A percentile compares a stretch with the other conserved stretches of the same genome.
Conservation (phyloP, 2,329 filamentous ascomycete species). For the Scytalidium sp. region DNA sequence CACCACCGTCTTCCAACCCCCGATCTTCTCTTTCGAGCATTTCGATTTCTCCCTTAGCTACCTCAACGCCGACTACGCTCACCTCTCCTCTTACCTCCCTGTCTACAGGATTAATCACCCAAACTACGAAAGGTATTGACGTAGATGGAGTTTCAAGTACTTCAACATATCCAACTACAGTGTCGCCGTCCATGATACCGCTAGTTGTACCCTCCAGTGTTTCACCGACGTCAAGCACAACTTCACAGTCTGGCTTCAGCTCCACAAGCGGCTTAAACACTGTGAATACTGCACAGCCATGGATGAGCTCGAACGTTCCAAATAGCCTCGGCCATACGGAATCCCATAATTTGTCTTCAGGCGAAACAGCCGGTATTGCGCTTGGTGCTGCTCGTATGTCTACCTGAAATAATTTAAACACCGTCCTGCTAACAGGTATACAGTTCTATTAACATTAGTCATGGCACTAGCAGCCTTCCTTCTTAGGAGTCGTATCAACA, state of each 20-base stretch:
- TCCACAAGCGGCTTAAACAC: conserved; percentile 3
- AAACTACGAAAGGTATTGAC: too few species aligned
- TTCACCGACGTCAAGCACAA: too few species aligned
- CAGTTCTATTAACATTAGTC: conserved; percentile 3
- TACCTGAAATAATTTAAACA: background rate
- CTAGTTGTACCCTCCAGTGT: too few species aligned
- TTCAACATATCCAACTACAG: too few species aligned
- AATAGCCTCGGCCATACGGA: background rate
- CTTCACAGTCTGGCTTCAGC: conserved; percentile 1
- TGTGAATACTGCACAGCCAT: conserved; percentile 1
- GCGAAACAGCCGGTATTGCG: conserved; percentile 6
- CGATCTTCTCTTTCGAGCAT: too few species aligned
- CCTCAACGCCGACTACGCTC: background rate
- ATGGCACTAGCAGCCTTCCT: conserved; percentile 2
- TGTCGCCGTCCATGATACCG: too few species aligned
- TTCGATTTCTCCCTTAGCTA: too few species aligned
- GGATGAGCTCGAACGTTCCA: background rate
- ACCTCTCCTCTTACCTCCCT: background rate
- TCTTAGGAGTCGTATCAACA: conserved; percentile 1
- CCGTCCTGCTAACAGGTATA: conserved; percentile 4
- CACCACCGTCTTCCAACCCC: too few species aligned
- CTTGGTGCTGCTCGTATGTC: conserved; percentile 8
- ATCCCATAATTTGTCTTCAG: background rate
- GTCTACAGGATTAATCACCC: too few species aligned
- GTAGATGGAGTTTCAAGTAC: too few species aligned